A percentile compares a stretch with the other conserved stretches of the same genome.
Evolutionary conservation across 768 basidiomycete genomes (phyloP).

Genomic region (Chalciporus chontae): DNA sequence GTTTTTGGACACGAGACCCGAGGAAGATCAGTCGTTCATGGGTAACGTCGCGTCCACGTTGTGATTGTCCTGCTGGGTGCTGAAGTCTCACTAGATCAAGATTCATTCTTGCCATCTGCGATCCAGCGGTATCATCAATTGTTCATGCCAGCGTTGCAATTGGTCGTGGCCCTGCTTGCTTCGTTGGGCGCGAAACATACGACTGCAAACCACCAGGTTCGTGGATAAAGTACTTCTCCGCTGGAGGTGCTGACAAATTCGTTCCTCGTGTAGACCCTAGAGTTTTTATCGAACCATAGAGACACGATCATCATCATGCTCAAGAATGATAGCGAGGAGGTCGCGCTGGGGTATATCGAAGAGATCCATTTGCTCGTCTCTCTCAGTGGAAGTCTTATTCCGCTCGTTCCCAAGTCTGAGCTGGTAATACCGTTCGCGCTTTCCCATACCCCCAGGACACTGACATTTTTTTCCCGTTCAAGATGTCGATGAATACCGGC

Average conservation of each 20-base stretch:
- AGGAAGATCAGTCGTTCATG: constrained; percentile 77
- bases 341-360: constrained; percentile 64
- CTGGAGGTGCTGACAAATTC: background rate
- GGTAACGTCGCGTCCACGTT: constrained; percentile 41
- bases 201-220: constrained; percentile 67
- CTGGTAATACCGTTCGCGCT: constrained; percentile 44
- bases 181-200: constrained; percentile 69
- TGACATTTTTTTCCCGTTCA: background rate
- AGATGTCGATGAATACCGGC: constrained; percentile 65
- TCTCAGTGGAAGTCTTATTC: constrained; percentile 64
- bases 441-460: background rate
- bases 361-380: constrained; percentile 79
- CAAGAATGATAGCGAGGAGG: constrained; percentile 63
- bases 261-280: constrained; percentile 51
- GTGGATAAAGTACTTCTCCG: constrained; percentile 5
- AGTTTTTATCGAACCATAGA: constrained; percentile 79
- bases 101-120: constrained; percentile 84
- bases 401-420: constrained; percentile 72
- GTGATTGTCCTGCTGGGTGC: background rate
- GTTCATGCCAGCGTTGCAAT: constrained; percentile 81
- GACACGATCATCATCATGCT: constrained; percentile 82
- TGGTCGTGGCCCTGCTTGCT: constrained; percentile 72
- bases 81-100: constrained; percentile 51
- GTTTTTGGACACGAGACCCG: constrained; percentile 81
- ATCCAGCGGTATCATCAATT: constrained; percentile 90